Evolutionary conservation across 257 asterid species (phyloP), one percentile per base, ranked within the genome.

Genomic region (Mitragyna speciosa): DNA sequence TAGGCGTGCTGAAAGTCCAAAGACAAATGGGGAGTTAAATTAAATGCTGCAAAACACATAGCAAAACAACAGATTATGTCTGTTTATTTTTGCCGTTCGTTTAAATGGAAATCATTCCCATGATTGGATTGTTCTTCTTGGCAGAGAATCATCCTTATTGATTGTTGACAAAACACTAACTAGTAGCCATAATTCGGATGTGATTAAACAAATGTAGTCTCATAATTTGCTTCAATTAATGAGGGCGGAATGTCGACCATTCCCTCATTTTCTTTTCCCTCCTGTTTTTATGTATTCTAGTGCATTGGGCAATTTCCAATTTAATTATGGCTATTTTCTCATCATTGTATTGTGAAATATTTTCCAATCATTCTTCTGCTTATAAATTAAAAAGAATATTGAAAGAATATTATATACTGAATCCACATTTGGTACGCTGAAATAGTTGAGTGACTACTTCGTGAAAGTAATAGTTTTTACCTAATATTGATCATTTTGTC

Each of bases 101-200:
- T 63, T n/a, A 76, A 79, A 81, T 81, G 82, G 85, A 90, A 86
- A 88, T 83, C 82, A 73, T 72, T 6, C 76, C 73, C 67, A 81
- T 81, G 70, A 88, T 85, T 73, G 77, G 87, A 82, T 80, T 84
- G 72, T 81, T 85, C 30, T 58, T 81, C 74, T 83, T 78, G 31
- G 14, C 22, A 70, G 79, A 79, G 87, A 88, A 90, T 88, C 89
- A 86, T 81, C 43, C 41, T 12, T 41, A 14, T 64, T 64, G 36
- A 26, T 30, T 76, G 48, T 33, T 0, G 61, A 64, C 73, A 76
- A 76, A 63, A 30, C 9, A 12, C 17, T 22, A 36, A 36, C 39
- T 4, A 36, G 39, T 36, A 36, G 36, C 20, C 78, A 75, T 75
- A 54, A 75, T 16, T 36, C 58, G 20, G 7, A 30, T 24, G 56